Base-by-base conservation (phyloP, 176 grass and related monocot genomes). In the Oryza brachyantha region DNA sequence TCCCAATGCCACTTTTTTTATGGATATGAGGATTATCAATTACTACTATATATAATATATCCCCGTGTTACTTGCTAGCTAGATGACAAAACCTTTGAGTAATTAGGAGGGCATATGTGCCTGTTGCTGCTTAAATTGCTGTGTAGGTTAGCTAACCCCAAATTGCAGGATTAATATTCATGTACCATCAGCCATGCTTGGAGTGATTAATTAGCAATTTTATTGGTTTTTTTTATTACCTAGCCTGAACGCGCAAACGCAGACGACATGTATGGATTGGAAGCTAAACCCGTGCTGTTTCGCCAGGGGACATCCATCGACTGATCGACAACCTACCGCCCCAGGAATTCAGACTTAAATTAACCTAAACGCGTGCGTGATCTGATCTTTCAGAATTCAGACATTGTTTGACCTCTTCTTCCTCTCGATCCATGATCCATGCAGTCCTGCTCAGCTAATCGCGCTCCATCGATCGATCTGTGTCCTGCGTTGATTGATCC, bases 271-370 rank as follows among this genome's bases (percentile, higher is more conserved):
- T 1, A 52, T 52, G 17, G 10, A 31, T 42, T 22, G 41, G 60
- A 34, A 60, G 26, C 54, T 32, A 64, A 40, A 35, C 6, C 48
- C 6, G 1, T 19, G 82, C 37, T 63, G 55, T 12, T 64, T 78
- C 3, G 55, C 17, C 3, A 62, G 82, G 82, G 74, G 55, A 70
- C 74, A 71, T 10, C 0, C n/a, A n/a, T n/a, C n/a, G n/a, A n/a
- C n/a, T n/a, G n/a, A n/a, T n/a, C n/a, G n/a, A 26, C 73, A 61
- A 21, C 13, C 68, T 17, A 62, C 39, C 29, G 29, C 39, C 65
- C 70, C 69, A 66, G 70, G 70, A 80, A 81, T 68, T 59, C 84
- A 77, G 84, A 75, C 28, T 17, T 41, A 17, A 35, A n/a, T 13
- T 39, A 24, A 13, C 19, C 17, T 19, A 16, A 13, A 52, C 21